phyloP scores from a whole-genome alignment of 2,329 filamentous ascomycete species.

The Trichoderma gracile region DNA sequence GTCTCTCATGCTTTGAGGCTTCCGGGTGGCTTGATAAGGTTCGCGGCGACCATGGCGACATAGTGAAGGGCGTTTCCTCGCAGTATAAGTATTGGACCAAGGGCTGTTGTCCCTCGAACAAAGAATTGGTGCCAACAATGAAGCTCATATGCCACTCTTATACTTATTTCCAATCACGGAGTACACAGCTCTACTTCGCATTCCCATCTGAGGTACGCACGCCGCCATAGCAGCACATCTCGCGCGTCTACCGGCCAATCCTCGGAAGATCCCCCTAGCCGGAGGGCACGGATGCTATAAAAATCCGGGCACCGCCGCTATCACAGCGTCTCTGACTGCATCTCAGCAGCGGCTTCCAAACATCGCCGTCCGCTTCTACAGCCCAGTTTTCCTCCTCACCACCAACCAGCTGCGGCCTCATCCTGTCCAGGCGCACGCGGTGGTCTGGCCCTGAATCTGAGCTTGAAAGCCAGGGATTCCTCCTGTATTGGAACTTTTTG shows the following conservation, averaged over 20 bases:
- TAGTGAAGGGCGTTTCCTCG: too few species aligned
- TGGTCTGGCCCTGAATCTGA: constrained; percentile 21
- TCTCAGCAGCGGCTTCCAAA: constrained; percentile 17
- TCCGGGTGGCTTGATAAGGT: too few species aligned
- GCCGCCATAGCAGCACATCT: not conserved
- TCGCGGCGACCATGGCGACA: too few species aligned
- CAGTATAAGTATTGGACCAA: too few species aligned
- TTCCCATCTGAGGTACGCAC: not conserved
- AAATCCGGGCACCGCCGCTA: constrained; percentile 32
- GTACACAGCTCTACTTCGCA: too few species aligned
- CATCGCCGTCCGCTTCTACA: constrained; percentile 14
- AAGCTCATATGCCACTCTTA: too few species aligned
- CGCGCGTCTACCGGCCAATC: constrained; percentile 10
- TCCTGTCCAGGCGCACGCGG: not conserved
- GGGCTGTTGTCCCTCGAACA: too few species aligned
- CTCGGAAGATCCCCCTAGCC: not conserved
- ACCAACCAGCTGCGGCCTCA: constrained; percentile 5
- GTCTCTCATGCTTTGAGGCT: too few species aligned
- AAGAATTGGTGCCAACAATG: too few species aligned
- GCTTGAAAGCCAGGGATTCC: not conserved
- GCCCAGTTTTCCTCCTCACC: constrained; percentile 18
- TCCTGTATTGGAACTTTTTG: not conserved
- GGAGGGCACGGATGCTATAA: constrained; percentile 13
- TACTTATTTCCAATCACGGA: too few species aligned
- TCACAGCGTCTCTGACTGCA: constrained; percentile 29